phyloP scores from a whole-genome alignment of 1,139 yeast species.

The Barnettozyma hawaiiensis region DNA sequence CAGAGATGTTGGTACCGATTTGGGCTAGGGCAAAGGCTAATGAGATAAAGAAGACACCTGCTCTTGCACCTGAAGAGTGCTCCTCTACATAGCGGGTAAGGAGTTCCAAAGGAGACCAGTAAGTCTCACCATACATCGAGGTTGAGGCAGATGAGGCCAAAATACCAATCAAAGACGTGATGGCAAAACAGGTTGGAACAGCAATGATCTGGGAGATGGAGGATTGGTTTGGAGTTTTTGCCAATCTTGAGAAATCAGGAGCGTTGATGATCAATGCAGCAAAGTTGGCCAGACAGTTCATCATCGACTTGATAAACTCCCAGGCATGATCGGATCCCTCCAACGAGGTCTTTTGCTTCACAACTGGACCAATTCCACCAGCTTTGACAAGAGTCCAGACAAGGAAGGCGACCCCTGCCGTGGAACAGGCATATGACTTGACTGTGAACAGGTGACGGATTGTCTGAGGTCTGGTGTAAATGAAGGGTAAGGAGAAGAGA shows the following conservation, averaged over 20 bases:
- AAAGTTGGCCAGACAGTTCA: conserved; percentile 79
- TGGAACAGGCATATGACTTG: conserved; percentile 70
- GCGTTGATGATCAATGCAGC: conserved; percentile 84
- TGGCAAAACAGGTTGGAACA: conserved; percentile 71
- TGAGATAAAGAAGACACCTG: conserved; percentile 80
- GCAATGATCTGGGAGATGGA: conserved; percentile 52
- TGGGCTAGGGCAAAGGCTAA: conserved; percentile 80
- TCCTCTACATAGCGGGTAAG: conserved; percentile 59
- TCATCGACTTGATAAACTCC: conserved; percentile 74
- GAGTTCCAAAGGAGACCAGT: conserved; percentile 86
- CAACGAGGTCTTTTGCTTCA: conserved; percentile 43
- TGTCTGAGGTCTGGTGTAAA: conserved; percentile 77
- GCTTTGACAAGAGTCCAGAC: conserved; percentile 72
- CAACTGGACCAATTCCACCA: conserved; percentile 66
- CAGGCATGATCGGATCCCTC: conserved; percentile 66
- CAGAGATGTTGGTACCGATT: conserved; percentile 87
- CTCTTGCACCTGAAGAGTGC: conserved; percentile 65
- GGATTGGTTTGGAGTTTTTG: conserved; percentile 47
- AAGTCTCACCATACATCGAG: conserved; percentile 58
- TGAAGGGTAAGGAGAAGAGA: conserved; percentile 68
- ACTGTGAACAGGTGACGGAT: conserved; percentile 77
- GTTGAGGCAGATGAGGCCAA: conserved; percentile 80
- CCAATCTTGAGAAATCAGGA: conserved; percentile 86
- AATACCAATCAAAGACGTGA: conserved; percentile 83
- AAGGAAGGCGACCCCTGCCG: conserved; percentile 74